phyloP scores from a whole-genome alignment of 2,329 filamentous ascomycete species.

The Arthrobotrys musiformis region DNA sequence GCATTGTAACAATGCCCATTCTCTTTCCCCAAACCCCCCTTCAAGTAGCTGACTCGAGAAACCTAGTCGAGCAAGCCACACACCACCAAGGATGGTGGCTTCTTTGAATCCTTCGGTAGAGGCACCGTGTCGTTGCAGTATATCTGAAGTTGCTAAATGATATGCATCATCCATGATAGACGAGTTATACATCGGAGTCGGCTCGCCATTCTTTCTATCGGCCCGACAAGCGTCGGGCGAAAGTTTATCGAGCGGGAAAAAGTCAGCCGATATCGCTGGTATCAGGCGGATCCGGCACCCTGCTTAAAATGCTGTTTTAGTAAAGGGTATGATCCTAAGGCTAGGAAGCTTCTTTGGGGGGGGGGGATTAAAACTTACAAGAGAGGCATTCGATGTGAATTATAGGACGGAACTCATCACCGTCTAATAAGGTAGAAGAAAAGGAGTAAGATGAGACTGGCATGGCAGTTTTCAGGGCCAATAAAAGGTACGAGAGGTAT shows the following conservation, averaged over 20 bases:
- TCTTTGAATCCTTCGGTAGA: constrained; percentile 71
- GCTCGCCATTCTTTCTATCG: constrained; percentile 27
- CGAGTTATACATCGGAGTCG: constrained; percentile 24
- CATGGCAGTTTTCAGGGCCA: background rate
- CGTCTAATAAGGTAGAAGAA: constrained; percentile 17
- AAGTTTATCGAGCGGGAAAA: constrained; percentile 33
- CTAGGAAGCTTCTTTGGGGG: no score
- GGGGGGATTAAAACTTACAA: background rate
- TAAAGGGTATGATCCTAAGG: background rate
- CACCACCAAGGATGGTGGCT: constrained; percentile 83
- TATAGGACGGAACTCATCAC: constrained; percentile 36
- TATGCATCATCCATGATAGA: constrained; percentile 49
- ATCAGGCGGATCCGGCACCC: constrained; percentile 29
- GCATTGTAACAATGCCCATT: constrained; percentile 85
- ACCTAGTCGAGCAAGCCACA: constrained; percentile 90
- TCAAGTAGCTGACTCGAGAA: constrained; percentile 75
- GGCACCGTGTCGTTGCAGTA: background rate
- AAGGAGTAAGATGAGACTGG: background rate
- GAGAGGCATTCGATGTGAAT: background rate
- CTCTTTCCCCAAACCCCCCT: constrained; percentile 92
- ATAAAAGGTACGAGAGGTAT: constrained; percentile 32
- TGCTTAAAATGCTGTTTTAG: background rate
- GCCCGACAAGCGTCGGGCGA: constrained; percentile 15
- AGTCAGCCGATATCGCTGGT: constrained; percentile 14
- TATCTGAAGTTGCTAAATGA: constrained; percentile 59